These are phyloP conservation scores for Cyberlindnera euphorbiae DNA, from an alignment of 805 yeast genomes.

Conservation along the genomic window DNA sequence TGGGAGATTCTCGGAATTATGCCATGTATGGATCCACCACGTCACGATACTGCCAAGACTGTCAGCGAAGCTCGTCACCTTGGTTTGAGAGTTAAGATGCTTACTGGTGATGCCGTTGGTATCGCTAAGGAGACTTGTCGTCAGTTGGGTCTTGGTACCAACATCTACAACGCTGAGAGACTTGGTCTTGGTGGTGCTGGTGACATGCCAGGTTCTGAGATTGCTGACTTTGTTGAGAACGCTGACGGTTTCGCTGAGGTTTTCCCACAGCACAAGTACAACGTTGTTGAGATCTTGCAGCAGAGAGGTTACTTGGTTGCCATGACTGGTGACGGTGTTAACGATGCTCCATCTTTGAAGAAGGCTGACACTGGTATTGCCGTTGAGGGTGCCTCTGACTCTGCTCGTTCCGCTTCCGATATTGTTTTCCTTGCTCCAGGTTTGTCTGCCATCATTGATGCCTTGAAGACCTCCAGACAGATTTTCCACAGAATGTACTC, in stretches of 20 bases:
- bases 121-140: conserved; percentile 98
- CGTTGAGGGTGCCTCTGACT: conserved; percentile 97
- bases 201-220: conserved; percentile 95
- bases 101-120: conserved; percentile 99
- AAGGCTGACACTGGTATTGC: conserved; percentile 97
- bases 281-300: conserved; percentile 92
- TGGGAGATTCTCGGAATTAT: conserved; percentile 97
- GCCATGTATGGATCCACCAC: conserved; percentile 99
- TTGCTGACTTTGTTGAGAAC: conserved; percentile 95
- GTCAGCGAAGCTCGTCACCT: conserved; percentile 85
- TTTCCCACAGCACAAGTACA: conserved; percentile 97
- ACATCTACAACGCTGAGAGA: conserved; percentile 95
- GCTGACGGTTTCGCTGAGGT: conserved; percentile 99
- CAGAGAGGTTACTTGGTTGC: conserved; percentile 96
- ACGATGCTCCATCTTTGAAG: conserved; percentile 96
- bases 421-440: conserved; percentile 94
- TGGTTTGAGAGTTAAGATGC: conserved; percentile 95
- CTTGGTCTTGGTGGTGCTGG: conserved; percentile 91
- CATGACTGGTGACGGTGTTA: conserved; percentile 99
- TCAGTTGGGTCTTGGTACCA: conserved; percentile 94
- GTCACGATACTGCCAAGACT: conserved; percentile 96
- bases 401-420: conserved; percentile 96
- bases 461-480: conserved; percentile 91
- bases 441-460: conserved; percentile 91
- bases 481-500: conserved; percentile 99